Base-by-base conservation (phyloP, 2,329 filamentous ascomycete genomes). In the Claviceps sp. region DNA sequence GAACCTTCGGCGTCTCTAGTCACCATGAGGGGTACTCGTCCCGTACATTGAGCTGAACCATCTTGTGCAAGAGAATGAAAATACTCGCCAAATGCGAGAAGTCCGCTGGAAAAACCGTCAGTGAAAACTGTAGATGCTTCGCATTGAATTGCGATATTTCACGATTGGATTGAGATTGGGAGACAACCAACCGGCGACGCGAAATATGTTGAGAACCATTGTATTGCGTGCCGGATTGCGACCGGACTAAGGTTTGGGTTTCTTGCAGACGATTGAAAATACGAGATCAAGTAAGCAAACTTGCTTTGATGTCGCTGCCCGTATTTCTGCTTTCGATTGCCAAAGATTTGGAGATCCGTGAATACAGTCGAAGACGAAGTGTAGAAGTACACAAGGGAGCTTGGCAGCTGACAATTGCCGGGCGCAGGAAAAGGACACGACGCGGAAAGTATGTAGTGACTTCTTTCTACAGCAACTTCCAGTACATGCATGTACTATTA, bases 21-120 rank as follows among this genome's bases (percentile, higher is more conserved):
- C 16, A 14, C 8, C 5, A 4, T 11, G 34, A 37, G 37, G 22
- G 9, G 26, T 37, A 20, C 13, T 37, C 2, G 5, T 20, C 47
- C 16, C 82, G 56, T 76, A 96, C 91, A 66, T 88, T 95, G 46
- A 93, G 84, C 65, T 86, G 82, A 62, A 84, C 84, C 89, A 98
- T 98, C 77, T 98, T 98, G 67, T 95, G 89, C 57, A 98, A 77
- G 56, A 98, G 76, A 62, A 98, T 95, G 62, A 95, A 77, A 66
- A 98, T 95, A 51, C 91, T 97, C 57, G 85, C 77, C 62, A 98
- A 74, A 76, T 98, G 93, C 75, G 89, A 96, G 67, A 98, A 81
- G 77, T 98, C 93, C 73, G 84, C 90, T 95, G 60, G 53, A 44
- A n/a, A 51, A 46, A 22, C 3, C 8, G 56, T 57, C 49, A 57